Evolutionary conservation across 441 rosid species (phyloP), one percentile per base, ranked within the genome.

Genomic region (Euphorbia celastroides): DNA sequence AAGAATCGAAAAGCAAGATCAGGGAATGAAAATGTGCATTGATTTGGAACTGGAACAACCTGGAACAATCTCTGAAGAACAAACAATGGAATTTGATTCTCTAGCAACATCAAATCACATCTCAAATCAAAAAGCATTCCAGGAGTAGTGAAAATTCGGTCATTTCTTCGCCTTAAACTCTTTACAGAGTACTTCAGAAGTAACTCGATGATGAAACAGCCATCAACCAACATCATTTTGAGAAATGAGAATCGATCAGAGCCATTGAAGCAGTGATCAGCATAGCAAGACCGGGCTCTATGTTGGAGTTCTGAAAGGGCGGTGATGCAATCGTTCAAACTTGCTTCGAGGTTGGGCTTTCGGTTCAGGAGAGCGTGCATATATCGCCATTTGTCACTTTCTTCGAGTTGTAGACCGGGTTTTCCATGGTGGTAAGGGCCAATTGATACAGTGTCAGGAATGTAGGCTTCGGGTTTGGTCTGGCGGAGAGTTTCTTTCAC

Each of bases 61-160:
- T 79, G 71, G 25, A 78, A 83, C 31, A 86, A 16, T 12, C 80
- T 28, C 54, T 78, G 82, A 57, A 86, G 80, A 66, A 86, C 26
- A 63, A 82, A 82, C n/a, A 82, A 44, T 0, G 92, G 92, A 16
- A 86, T 80, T 55, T 86, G 88, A 57, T 86, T 86, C 73, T 86
- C 92, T 19, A 84, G 67, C 67, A 84, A 5, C 8, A 81, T 67
- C 71, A 86, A 57, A 68, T 84, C 66, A 42, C 75, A 60, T 63
- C 86, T 76, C 70, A 84, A 34, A 31, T 79, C 70, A n/a, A 52
- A 75, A 14, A 80, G 77, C 84, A 74, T 70, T 26, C 86, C 82
- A 0, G 82, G 81, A 0, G 71, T 80, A 52, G 61, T 74, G 57
- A 86, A 84, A 10, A 84, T 62, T 0, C 75, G 73, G 74, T 86